phyloP scores from a whole-genome alignment of 73 alveolate species.

The Paramecium pentaurelia region DNA sequence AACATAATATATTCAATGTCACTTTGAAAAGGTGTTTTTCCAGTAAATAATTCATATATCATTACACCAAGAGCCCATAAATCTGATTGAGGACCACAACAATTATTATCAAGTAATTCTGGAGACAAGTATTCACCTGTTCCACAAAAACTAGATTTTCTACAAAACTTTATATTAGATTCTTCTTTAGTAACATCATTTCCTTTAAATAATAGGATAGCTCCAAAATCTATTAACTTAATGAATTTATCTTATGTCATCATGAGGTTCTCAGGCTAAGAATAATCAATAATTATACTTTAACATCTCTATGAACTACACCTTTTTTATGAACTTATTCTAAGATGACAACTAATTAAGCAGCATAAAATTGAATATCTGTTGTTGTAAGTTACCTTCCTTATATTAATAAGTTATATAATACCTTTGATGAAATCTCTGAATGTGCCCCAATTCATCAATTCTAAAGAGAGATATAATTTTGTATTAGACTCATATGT shows the following conservation, averaged over 20 bases:
- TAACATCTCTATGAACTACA: conserved; percentile 26
- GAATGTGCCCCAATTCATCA: conserved; percentile 27
- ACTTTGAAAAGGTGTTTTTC: conserved; percentile 87
- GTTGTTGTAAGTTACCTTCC: not conserved
- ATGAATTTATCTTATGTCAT: conserved; percentile 41
- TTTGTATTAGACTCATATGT: conserved; percentile 12
- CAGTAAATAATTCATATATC: conserved; percentile 78
- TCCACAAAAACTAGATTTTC: conserved; percentile 52
- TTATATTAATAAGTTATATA: not conserved
- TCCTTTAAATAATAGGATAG: not conserved
- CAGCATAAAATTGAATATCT: conserved; percentile 2
- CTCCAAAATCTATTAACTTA: conserved; percentile 55
- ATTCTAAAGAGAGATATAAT: conserved; percentile 1
- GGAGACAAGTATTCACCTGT: conserved; percentile 68
- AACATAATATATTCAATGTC: conserved; percentile 30
- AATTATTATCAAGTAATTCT: conserved; percentile 50
- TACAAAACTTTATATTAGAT: not conserved
- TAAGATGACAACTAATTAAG: not conserved
- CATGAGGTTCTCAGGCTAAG: conserved; percentile 58
- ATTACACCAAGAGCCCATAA: conserved; percentile 94
- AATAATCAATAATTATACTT: not conserved
- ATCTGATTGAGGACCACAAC: conserved; percentile 67
- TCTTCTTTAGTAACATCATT: conserved; percentile 21
- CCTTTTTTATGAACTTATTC: not conserved
- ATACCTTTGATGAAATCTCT: conserved; percentile 40